Percentiles rank a stretch among this genome's conserved stretches.
Evolutionary conservation across 1,284 basidiomycete genomes (phyloP).

Genomic region (Ustilago cynodontis): DNA sequence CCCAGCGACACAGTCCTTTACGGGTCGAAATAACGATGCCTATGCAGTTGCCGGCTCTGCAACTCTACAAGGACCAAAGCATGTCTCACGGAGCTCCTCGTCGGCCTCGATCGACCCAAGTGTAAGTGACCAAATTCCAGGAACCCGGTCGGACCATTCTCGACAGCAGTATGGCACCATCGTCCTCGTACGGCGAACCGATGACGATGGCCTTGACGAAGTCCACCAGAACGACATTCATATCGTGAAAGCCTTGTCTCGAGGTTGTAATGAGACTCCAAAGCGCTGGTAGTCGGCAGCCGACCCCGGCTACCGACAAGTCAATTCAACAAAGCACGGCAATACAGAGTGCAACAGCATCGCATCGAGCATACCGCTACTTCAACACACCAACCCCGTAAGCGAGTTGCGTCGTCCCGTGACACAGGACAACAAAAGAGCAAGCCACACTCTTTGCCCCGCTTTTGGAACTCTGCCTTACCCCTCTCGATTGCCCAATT

Average conservation of each 20-base stretch:
- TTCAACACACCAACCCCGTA: background rate
- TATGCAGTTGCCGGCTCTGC: background rate
- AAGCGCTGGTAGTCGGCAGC: background rate
- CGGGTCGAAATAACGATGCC: background rate
- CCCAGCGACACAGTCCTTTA: background rate
- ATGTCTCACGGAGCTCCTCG: background rate
- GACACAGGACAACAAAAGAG: background rate
- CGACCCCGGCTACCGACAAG: background rate
- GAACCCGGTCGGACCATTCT: background rate
- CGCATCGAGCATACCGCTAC: slow-evolving; percentile 4
- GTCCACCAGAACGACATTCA: background rate
- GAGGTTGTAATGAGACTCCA: background rate
- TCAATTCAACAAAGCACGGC: background rate
- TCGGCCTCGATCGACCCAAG: slow-evolving; percentile 3
- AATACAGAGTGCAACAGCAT: background rate
- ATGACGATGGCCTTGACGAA: background rate
- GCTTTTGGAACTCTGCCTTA: background rate
- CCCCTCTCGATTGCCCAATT: slow-evolving; percentile 1
- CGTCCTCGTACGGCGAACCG: background rate
- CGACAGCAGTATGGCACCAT: background rate
- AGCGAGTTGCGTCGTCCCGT: background rate
- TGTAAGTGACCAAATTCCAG: background rate
- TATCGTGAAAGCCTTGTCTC: background rate
- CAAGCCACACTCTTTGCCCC: slow-evolving; percentile 5
- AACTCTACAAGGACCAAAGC: background rate